These are phyloP conservation scores for Cymbopogon citratus DNA, from an alignment of 176 grass and related monocot species.

Conservation along the genomic window DNA sequence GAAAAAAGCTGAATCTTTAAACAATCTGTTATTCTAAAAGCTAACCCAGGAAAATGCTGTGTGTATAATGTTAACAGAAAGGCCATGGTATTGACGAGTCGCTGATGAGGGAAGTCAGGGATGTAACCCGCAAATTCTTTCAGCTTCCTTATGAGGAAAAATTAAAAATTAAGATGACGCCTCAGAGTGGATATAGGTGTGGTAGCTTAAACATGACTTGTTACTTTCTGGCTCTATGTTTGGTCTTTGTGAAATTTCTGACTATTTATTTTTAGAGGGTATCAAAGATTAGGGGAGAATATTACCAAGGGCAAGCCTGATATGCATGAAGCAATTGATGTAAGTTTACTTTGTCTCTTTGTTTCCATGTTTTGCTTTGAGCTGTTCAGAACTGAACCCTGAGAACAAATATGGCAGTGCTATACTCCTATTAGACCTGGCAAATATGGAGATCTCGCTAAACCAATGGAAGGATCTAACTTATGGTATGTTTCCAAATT, in stretches of 20 bases:
- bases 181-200: constrained; percentile 78
- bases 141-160: constrained; percentile 78
- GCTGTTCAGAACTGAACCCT: constrained; percentile 1
- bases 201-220: not conserved
- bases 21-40: not conserved
- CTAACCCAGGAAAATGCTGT: not conserved
- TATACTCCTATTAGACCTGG: constrained; percentile 64
- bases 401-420: constrained; percentile 41
- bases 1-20: not conserved
- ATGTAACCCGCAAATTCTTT: constrained; percentile 65
- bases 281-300: constrained; percentile 78
- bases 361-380: not conserved
- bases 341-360: constrained; percentile 37
- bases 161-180: constrained; percentile 82
- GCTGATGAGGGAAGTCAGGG: constrained; percentile 62
- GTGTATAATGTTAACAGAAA: constrained; percentile 42
- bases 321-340: constrained; percentile 99
- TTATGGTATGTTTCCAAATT: constrained; percentile 58
- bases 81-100: constrained; percentile 73
- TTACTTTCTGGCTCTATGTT: not conserved
- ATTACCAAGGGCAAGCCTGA: constrained; percentile 88
- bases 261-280: constrained; percentile 48
- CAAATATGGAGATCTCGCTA: constrained; percentile 60
- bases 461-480: constrained; percentile 82
- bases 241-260: not conserved